Evolutionary conservation across 208 protist species (phyloP).

Genomic region (Naegleria gruberi): DNA sequence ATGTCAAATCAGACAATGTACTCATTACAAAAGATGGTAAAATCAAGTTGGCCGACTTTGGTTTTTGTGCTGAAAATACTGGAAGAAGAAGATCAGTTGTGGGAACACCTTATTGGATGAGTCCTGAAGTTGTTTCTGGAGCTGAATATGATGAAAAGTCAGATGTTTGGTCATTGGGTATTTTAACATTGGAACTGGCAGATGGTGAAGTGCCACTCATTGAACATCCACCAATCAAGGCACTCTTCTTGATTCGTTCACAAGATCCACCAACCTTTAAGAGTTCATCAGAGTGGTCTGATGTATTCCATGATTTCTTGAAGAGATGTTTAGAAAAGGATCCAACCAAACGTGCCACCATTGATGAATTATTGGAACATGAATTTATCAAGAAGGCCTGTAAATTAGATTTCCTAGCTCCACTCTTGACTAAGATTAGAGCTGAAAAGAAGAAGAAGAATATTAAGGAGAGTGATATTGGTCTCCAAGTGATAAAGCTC

Average conservation of each 20-base stretch:
- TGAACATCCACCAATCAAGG: not conserved
- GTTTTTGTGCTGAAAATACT: slow-evolving; percentile 18
- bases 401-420: not conserved
- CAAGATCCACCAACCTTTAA: not conserved
- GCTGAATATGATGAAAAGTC: slow-evolving; percentile 40
- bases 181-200: slow-evolving; percentile 48
- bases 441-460: not conserved
- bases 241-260: not conserved
- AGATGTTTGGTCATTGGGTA: slow-evolving; percentile 59
- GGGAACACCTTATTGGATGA: slow-evolving; percentile 44
- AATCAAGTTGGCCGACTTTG: slow-evolving; percentile 42
- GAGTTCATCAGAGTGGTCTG: not conserved
- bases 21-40: slow-evolving; percentile 31
- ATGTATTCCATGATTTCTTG: slow-evolving; percentile 34
- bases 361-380: slow-evolving; percentile 29
- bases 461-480: not conserved
- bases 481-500: not conserved
- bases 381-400: slow-evolving; percentile 9
- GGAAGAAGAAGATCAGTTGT: slow-evolving; percentile 43
- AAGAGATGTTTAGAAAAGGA: slow-evolving; percentile 31
- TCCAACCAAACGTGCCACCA: slow-evolving; percentile 23
- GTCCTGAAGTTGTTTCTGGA: slow-evolving; percentile 49
- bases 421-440: not conserved
- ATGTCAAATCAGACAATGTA: slow-evolving; percentile 42
- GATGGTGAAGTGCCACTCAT: slow-evolving; percentile 41